Base-by-base conservation (phyloP, 345 rosid genomes). In the Eucalyptus urophylla region DNA sequence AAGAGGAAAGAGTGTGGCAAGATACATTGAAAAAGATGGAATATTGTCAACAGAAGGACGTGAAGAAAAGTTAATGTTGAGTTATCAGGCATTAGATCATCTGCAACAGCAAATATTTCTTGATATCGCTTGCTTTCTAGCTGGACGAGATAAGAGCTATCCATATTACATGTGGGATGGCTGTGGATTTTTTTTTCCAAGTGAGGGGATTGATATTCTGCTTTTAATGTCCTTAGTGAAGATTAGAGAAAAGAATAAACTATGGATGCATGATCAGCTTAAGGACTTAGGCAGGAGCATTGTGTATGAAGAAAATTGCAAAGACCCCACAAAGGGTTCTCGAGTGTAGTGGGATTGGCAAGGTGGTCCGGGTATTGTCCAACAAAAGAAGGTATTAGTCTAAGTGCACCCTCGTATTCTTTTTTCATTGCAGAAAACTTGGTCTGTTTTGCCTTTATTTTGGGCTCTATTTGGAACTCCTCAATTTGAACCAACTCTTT, bases 191-290 rank as follows among this genome's bases (percentile, higher is more conserved):
- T 56, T 24, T 22, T 56, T 56, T 56, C 62, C 62, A 1, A 22
- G 3, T 2, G 62, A 22, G 6, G 62, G 62, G 62, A 56, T 56
- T 9, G 62, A 56, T 2, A 3, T 56, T 56, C 1, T 56, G 29
- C 29, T 24, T 56, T 56, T 56, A 56, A 56, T 24, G 62, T 56
- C 62, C 13, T 56, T 56, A 56, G 62, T 56, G 29, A 56, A 56
- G 11, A 56, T 56, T 10, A 0, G 3, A 56, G 13, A 9, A 9
- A 0, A 1, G 1, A 22, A 56, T 56, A 0, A 1, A 56, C 27
- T 56, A 56, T 24, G 29, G 62, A 56, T 56, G 62, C 62, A 56
- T 24, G 62, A 56, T 56, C 62, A 56, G 2, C 62, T 56, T 56
- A 56, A 56, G 62, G 62, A 56, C 62, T 56, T 56, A 10, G 62